Evolutionary conservation across 2,329 filamentous ascomycete species (phyloP), one percentile per base, ranked within the genome.

Genomic region (Albifimbria verrucaria): DNA sequence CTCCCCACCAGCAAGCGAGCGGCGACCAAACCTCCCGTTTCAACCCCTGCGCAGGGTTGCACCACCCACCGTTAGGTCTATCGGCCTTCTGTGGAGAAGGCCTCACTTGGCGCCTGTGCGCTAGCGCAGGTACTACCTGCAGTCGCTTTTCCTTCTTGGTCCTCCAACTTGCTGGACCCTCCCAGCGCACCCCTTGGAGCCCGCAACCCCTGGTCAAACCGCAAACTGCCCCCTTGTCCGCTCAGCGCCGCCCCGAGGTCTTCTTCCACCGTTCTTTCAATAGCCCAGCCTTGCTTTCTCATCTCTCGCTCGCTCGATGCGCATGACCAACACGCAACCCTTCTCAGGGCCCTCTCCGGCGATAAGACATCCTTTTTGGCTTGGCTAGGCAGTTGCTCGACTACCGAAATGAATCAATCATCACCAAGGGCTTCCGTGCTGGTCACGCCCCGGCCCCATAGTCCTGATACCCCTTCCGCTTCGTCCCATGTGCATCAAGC

Each of bases 21-120:
- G 12, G 15, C 32, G 32, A 39, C 32, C 32, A n/a, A 39, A 39
- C 32, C 18, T 39, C 18, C 18, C 32, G 32, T 39, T 39, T 39
- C 32, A n/a, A 39, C 32, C 32, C 32, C 32, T 39, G 32, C 32
- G 32, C 32, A 39, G 32, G 32, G 32, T 39, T 39, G 18, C 32
- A 39, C 32, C 12, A 39, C 32, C n/a, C 32, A 39, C 32, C 32
- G 32, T 39, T 39, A n/a, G 32, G 32, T 39, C 18, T 39, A 39
- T 5, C 12, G 18, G 32, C 56, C 46, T 51, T 50, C 46, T 28
- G 48, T 55, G 53, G 67, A 72, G 57, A 67, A 68, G 61, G 71
- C 43, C 26, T 55, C 52, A 36, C 43, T 36, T 39, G 28, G 24
- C 54, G 22, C 42, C 44, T n/a, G 23, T 32, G 26, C 46, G 25